Evolutionary conservation across 441 rosid genomes (phyloP), one percentile per base, ranked within the genome.

Genomic region (Populus hybrid): DNA sequence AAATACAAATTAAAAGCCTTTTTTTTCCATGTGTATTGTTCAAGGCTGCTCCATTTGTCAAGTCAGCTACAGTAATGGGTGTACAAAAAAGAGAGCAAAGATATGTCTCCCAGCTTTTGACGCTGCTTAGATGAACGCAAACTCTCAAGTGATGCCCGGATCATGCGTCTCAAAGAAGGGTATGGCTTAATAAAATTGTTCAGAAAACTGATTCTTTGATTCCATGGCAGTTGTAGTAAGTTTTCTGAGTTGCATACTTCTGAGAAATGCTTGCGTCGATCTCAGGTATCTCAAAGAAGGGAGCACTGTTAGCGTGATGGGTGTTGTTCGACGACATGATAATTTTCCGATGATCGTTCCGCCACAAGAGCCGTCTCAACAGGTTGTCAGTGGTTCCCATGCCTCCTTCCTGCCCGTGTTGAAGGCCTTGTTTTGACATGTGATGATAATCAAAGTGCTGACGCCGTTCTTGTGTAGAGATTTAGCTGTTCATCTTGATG

Each of bases 141-240:
- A 82, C 93, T 95, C 71, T 88, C 95, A 8, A 86, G 85, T 53
- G 97, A 91, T 84, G 90, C 90, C 81, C 85, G 92, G 16, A 79
- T 86, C 80, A 91, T 95, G 97, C 90, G 97, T 63, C 97, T 95
- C 70, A 93, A 89, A 84, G 99, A 95, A 90, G 98, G 99, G 99
- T 95, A 89, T 67, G 85, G 23, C 70, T 2, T 59, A 20, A 38
- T 24, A 61, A 34, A 24, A 12, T 8, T 16, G 61, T 50, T 64
- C 1, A 8, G n/a, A 10, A 3, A 73, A 68, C 71, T 70, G n/a
- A 32, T 75, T 32, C 8, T 1, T 28, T n/a, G 38, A 75, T 63
- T 10, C 10, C 11, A 46, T 30, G 46, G 8, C 11, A 9, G 59
- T 57, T 38, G 35, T 26, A 2, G 64, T 23, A 12, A 69, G 23